phyloP scores from a whole-genome alignment of 1,284 basidiomycete genomes.

The Lignosus rhinocerotis region DNA sequence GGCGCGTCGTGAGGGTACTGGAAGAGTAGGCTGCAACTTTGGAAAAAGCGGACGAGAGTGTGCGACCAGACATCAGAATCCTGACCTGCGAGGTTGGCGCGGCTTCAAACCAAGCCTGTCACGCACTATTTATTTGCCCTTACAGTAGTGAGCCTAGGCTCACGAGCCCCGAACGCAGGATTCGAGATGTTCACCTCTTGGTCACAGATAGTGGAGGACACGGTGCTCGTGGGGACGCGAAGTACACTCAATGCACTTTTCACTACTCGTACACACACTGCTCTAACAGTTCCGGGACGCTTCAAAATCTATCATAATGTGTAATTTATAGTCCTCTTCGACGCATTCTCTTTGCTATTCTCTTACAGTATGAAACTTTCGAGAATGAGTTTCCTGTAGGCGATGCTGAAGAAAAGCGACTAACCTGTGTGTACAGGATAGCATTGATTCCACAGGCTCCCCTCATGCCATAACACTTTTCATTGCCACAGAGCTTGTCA shows the following conservation, averaged over 20 bases:
- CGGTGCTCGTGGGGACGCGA: not conserved
- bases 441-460: not conserved
- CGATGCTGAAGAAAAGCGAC: too few relatives aligned
- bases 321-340: not conserved
- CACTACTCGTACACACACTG: not conserved
- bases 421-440: too few relatives aligned
- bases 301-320: not conserved
- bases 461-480: conserved; percentile 64
- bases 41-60: conserved; percentile 11
- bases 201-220: not conserved
- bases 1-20: not conserved
- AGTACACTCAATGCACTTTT: not conserved
- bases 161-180: too few relatives aligned
- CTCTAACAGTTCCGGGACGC: not conserved
- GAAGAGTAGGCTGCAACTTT: conserved; percentile 11
- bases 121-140: not conserved
- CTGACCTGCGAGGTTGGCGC: conserved; percentile 19
- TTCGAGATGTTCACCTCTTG: too few relatives aligned
- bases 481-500: conserved; percentile 77
- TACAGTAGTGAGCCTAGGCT: not conserved
- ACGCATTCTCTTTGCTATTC: not conserved
- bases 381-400: too few relatives aligned
- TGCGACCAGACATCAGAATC: conserved; percentile 19
- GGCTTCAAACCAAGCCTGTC: not conserved
- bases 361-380: too few relatives aligned